Evolutionary conservation across 2,329 filamentous ascomycete species (phyloP).

Genomic region (Trematosphaeria pertusa): DNA sequence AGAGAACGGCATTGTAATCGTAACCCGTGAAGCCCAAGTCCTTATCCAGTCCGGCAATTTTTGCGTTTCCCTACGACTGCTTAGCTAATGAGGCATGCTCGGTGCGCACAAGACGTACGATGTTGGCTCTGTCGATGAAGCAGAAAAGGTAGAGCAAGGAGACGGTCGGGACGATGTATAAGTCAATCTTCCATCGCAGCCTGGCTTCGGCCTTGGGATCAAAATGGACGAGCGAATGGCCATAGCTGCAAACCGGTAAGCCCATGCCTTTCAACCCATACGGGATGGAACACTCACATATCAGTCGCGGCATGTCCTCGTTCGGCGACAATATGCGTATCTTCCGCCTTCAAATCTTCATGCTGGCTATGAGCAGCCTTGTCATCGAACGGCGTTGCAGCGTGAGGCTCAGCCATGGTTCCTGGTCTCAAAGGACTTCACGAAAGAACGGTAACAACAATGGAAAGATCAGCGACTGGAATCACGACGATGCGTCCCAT

Average conservation of each 20-base stretch:
- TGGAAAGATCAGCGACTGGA: too few relatives aligned
- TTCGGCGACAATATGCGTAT: conserved; percentile 33
- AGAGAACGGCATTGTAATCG: conserved; percentile 73
- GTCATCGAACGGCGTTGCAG: conserved; percentile 11
- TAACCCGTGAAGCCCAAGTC: conserved; percentile 67
- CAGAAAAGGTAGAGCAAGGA: conserved; percentile 73
- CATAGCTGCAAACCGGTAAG: conserved; percentile 41
- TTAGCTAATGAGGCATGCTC: not conserved
- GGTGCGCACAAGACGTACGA: conserved; percentile 57
- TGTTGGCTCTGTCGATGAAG: conserved; percentile 77
- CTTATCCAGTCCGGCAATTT: conserved; percentile 68
- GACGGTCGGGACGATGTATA: conserved; percentile 70
- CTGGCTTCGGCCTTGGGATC: conserved; percentile 64
- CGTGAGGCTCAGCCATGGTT: conserved; percentile 6
- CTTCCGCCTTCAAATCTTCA: conserved; percentile 36
- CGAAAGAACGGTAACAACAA: too few relatives aligned
- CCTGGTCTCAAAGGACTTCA: too few relatives aligned
- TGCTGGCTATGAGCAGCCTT: conserved; percentile 29
- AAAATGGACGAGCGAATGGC: conserved; percentile 49
- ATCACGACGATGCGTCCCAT: not conserved
- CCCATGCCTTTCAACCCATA: too few relatives aligned
- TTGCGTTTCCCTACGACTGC: conserved; percentile 66
- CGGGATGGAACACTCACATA: conserved; percentile 32
- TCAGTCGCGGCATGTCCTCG: conserved; percentile 41
- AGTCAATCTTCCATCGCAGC: conserved; percentile 69